phyloP scores from a whole-genome alignment of 2,329 filamentous ascomycete genomes.

The Xenoacremonium recifei region DNA sequence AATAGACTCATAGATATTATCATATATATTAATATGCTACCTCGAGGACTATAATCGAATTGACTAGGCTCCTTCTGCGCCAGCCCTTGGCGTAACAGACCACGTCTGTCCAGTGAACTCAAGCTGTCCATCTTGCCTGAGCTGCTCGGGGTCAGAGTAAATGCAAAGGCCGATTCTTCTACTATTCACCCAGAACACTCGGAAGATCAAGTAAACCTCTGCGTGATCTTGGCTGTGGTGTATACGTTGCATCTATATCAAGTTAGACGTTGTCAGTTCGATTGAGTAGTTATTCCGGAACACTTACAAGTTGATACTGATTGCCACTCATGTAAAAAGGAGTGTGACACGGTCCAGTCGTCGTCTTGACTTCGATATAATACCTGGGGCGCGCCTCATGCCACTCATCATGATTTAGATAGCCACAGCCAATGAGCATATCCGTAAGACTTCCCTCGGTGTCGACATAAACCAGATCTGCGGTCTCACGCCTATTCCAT shows the following conservation, averaged over 20 bases:
- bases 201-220: slow-evolving; percentile 14
- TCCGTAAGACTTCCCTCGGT: slow-evolving; percentile 9
- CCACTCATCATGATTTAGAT: slow-evolving; percentile 15
- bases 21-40: too few species aligned
- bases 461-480: slow-evolving; percentile 15
- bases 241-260: slow-evolving; percentile 11
- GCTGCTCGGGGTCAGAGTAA: slow-evolving; percentile 16
- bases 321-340: slow-evolving; percentile 45
- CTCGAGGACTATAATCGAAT: too few species aligned
- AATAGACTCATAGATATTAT: too few species aligned
- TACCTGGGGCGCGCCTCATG: slow-evolving; percentile 33
- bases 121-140: slow-evolving; percentile 13
- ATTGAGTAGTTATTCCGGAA: neutral
- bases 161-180: slow-evolving; percentile 10
- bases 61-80: neutral
- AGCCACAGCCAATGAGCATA: slow-evolving; percentile 8
- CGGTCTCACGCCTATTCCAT: slow-evolving; percentile 10
- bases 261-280: slow-evolving; percentile 4
- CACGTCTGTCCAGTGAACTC: slow-evolving; percentile 15
- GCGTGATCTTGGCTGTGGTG: slow-evolving; percentile 8
- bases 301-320: slow-evolving; percentile 40
- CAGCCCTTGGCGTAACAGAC: slow-evolving; percentile 9
- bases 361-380: slow-evolving; percentile 51
- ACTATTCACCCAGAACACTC: slow-evolving; percentile 15
- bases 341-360: slow-evolving; percentile 33